Conservation (phyloP, 2,329 filamentous ascomycete species). For the Chaetomium globosum region DNA sequence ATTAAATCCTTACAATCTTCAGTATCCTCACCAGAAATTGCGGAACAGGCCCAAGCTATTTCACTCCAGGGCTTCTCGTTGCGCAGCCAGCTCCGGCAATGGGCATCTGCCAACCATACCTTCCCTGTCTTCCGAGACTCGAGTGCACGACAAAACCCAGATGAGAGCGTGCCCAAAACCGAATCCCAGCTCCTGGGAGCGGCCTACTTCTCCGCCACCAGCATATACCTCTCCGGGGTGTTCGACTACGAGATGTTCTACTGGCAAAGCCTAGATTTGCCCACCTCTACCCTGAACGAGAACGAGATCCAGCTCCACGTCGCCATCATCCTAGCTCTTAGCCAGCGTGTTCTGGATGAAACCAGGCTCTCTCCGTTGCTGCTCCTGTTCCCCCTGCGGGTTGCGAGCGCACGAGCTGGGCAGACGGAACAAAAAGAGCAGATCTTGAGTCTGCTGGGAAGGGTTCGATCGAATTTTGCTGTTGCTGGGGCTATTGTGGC, state of each 20-base stretch:
- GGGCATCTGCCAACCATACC: not conserved
- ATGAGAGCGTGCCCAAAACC: not conserved
- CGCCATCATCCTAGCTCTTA: not conserved
- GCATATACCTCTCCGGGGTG: slow-evolving; percentile 8
- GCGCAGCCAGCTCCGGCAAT: not conserved
- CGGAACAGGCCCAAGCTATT: not conserved
- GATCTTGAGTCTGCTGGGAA: not conserved
- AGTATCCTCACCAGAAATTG: not conserved
- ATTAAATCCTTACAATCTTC: not conserved
- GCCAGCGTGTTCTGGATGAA: not conserved
- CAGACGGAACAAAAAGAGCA: not conserved
- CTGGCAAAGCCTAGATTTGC: not conserved
- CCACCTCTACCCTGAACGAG: not conserved
- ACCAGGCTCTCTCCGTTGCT: slow-evolving; percentile 7
- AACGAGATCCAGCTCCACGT: slow-evolving; percentile 2
- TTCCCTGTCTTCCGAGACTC: not conserved
- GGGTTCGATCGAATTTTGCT: not conserved
- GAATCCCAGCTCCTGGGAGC: not conserved
- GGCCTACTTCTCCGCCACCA: slow-evolving; percentile 9
- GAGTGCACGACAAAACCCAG: not conserved
- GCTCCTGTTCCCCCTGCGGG: slow-evolving; percentile 7
- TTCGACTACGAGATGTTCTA: slow-evolving; percentile 7
- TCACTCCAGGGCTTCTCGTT: not conserved
- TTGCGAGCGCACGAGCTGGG: slow-evolving; percentile 9
- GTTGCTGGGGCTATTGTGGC: slow-evolving; percentile 4